A percentile compares a stretch with the other conserved stretches of the same genome.
Evolutionary conservation across 768 basidiomycete genomes (phyloP).

Genomic region (Galerina marginata): DNA sequence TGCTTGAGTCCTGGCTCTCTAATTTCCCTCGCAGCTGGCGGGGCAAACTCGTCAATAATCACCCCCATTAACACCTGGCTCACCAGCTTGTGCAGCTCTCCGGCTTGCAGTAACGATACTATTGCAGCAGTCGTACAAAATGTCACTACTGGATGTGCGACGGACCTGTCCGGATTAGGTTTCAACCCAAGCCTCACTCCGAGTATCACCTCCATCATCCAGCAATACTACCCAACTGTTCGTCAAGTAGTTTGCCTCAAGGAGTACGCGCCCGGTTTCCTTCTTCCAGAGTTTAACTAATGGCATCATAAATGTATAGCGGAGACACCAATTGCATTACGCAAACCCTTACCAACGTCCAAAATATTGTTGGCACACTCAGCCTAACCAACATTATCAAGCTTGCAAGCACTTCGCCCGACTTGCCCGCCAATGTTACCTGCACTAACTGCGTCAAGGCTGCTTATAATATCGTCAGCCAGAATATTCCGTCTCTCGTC

Average conservation of each 20-base stretch:
- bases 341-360: conserved; percentile 57
- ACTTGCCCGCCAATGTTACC: conserved; percentile 40
- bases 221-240: conserved; percentile 60
- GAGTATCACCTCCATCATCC: conserved; percentile 43
- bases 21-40: conserved; percentile 41
- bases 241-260: conserved; percentile 66
- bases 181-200: conserved; percentile 27
- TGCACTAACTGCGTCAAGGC: conserved; percentile 63
- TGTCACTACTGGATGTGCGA: conserved; percentile 51
- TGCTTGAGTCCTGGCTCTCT: conserved; percentile 58
- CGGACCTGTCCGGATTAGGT: conserved; percentile 41
- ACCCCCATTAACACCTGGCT: conserved; percentile 65
- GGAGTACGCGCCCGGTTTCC: conserved; percentile 51
- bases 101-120: conserved; percentile 63
- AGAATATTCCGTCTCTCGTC: conserved; percentile 41
- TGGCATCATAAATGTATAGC: conserved; percentile 25
- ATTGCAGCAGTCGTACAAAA: conserved; percentile 59
- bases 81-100: conserved; percentile 54
- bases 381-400: conserved; percentile 35
- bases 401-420: conserved; percentile 19
- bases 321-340: conserved; percentile 56
- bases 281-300: not conserved
- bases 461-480: conserved; percentile 47
- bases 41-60: conserved; percentile 46
- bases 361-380: conserved; percentile 45